phyloP scores from a whole-genome alignment of 441 rosid species.

The Erysimum cheiri region DNA sequence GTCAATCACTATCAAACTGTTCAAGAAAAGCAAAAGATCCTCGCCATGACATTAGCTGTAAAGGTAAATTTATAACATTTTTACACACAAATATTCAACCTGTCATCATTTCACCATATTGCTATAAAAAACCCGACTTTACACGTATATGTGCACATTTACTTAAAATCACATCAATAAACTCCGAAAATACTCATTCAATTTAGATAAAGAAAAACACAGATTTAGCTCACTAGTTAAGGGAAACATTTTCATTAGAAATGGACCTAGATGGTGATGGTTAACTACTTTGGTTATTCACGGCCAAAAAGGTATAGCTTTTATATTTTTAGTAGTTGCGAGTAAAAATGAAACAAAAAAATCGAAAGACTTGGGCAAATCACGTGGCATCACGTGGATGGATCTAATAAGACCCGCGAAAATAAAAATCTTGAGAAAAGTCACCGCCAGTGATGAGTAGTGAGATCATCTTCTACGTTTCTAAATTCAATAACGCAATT shows the following conservation, averaged over 20 bases:
- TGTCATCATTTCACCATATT: conserved; percentile 27
- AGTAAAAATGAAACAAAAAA: conserved; percentile 11
- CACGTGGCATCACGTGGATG: conserved; percentile 50
- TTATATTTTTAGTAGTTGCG: background rate
- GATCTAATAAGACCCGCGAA: conserved; percentile 35
- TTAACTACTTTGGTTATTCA: conserved; percentile 3
- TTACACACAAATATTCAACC: conserved; percentile 17
- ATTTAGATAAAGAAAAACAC: background rate
- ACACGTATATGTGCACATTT: conserved; percentile 4
- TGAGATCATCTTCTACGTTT: conserved; percentile 24
- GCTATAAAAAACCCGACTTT: conserved; percentile 14
- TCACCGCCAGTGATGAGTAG: conserved; percentile 37
- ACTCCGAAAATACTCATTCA: background rate
- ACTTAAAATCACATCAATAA: background rate
- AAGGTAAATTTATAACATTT: conserved; percentile 4
- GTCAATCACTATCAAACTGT: conserved; percentile 37
- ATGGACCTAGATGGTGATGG: background rate
- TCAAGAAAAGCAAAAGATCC: conserved; percentile 32
- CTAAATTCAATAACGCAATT: conserved; percentile 19
- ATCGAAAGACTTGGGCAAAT: conserved; percentile 3
- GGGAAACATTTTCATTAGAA: conserved; percentile 1
- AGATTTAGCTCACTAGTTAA: background rate
- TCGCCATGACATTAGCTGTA: conserved; percentile 37
- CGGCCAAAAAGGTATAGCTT: conserved; percentile 6
- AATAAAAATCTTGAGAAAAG: conserved; percentile 21